phyloP scores from a whole-genome alignment of 257 asterid genomes.

The Pogostemon cablin region DNA sequence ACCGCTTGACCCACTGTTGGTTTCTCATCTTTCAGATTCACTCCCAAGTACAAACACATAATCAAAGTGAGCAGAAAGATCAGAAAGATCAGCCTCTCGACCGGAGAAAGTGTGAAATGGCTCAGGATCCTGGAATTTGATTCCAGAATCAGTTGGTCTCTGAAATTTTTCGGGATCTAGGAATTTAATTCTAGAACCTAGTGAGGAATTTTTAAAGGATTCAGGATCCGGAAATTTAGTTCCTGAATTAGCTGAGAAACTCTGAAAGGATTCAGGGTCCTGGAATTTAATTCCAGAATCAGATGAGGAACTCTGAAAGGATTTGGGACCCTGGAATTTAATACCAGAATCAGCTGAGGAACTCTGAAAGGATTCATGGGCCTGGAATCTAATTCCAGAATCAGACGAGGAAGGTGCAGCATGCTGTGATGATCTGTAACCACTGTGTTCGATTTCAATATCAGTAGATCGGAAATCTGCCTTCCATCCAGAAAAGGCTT shows the following conservation, averaged over 20 bases:
- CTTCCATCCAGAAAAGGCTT: conserved; percentile 67
- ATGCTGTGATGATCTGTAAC: conserved; percentile 40
- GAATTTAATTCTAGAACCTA: too few species aligned
- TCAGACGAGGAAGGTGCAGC: conserved; percentile 12
- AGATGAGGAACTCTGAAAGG: not conserved
- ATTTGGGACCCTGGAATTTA: not conserved
- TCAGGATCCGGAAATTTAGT: conserved; percentile 38
- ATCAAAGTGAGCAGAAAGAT: conserved; percentile 62
- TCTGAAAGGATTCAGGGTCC: too few species aligned
- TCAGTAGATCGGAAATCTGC: conserved; percentile 76
- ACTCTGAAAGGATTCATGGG: not conserved
- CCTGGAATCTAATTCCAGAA: not conserved
- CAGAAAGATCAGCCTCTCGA: conserved; percentile 35
- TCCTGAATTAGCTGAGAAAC: conserved; percentile 41
- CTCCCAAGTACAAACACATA: conserved; percentile 61
- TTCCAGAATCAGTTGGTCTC: conserved; percentile 37
- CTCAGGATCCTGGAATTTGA: conserved; percentile 37
- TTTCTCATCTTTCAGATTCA: conserved; percentile 40
- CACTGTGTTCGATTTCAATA: conserved; percentile 41
- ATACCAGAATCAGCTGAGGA: not conserved
- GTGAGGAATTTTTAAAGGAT: conserved; percentile 30
- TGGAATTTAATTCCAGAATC: too few species aligned
- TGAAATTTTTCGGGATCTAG: too few species aligned
- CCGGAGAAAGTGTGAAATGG: conserved; percentile 31
- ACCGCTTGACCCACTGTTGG: conserved; percentile 40